Percentiles rank a stretch among this genome's conserved stretches.
Evolutionary conservation across 306 rosid species (phyloP).

Genomic region (Cucurbita ficifolia): DNA sequence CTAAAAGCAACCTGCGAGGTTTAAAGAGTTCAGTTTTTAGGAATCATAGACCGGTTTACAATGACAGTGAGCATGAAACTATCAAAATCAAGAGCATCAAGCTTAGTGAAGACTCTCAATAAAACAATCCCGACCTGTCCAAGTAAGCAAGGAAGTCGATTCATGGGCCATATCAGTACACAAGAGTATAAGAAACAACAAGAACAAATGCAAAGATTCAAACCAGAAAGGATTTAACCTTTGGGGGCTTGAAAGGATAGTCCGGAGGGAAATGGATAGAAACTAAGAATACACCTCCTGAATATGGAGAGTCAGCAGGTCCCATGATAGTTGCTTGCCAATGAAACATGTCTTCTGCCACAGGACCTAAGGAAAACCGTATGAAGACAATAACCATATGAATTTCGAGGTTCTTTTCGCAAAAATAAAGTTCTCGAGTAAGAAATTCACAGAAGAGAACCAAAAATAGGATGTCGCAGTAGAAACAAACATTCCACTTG

Average conservation of each 20-base stretch:
- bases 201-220: neutral
- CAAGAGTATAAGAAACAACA: neutral
- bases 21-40: neutral
- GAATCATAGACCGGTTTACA: neutral
- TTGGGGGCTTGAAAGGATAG: conserved; percentile 92
- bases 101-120: neutral
- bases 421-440: neutral
- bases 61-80: neutral
- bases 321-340: conserved; percentile 95
- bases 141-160: neutral
- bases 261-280: conserved; percentile 79
- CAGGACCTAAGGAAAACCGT: conserved; percentile 42
- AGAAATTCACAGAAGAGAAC: neutral
- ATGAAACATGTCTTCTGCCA: conserved; percentile 93
- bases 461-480: neutral
- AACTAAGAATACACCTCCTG: conserved; percentile 75
- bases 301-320: conserved; percentile 70
- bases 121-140: neutral
- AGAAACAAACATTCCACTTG: neutral
- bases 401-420: neutral
- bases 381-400: neutral
- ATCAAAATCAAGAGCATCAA: neutral
- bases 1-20: conserved; percentile 67
- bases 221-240: conserved; percentile 21
- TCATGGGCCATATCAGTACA: neutral